These are phyloP conservation scores for Strobilomyces confusus DNA, from an alignment of 768 basidiomycete species.

Conservation along the genomic window DNA sequence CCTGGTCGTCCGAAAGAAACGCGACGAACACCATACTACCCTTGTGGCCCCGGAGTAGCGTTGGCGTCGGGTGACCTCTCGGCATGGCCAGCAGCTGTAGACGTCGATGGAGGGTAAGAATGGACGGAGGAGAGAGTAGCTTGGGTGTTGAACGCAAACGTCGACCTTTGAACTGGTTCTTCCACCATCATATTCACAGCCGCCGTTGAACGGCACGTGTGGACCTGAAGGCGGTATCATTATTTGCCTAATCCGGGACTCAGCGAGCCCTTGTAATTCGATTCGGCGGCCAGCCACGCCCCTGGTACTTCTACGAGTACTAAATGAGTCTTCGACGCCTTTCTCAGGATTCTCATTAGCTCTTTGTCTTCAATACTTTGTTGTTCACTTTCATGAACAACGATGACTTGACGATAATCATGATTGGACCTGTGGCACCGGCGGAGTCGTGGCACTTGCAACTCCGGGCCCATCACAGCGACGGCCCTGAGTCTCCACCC, in stretches of 20 bases:
- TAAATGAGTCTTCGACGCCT: neutral
- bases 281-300: neutral
- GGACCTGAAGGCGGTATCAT: neutral
- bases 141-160: neutral
- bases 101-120: neutral
- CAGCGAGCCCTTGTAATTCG: neutral
- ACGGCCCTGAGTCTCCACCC: neutral
- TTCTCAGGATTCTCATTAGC: neutral
- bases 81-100: neutral
- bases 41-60: constrained; percentile 10
- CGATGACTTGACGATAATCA: neutral
- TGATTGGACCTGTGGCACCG: too few species aligned
- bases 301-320: too few species aligned
- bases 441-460: too few species aligned
- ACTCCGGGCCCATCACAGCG: neutral
- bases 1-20: constrained; percentile 11
- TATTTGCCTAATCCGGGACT: neutral
- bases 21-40: constrained; percentile 14
- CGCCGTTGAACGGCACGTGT: constrained; percentile 7
- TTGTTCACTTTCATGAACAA: neutral
- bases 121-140: neutral
- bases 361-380: neutral
- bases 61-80: neutral
- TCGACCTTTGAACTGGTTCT: neutral
- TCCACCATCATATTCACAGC: neutral